Evolutionary conservation across 495 filamentous ascomycete genomes (phyloP).

Genomic region (Amphirosellinia nigrospora): DNA sequence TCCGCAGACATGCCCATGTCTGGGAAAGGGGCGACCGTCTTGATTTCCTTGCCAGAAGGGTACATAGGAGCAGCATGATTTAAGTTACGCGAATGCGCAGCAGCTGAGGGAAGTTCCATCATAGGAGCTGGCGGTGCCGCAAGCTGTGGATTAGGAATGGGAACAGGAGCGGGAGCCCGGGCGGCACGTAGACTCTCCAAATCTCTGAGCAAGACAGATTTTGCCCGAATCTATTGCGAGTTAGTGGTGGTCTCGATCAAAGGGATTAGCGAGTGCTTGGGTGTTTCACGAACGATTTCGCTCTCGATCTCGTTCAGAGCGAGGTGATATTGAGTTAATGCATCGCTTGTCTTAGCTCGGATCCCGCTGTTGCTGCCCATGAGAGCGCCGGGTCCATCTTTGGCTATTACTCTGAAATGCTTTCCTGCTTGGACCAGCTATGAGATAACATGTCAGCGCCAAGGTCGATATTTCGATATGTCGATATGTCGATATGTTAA

Average conservation of each 20-base stretch:
- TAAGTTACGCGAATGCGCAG: slow-evolving; percentile 26
- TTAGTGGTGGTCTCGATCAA: slow-evolving; percentile 27
- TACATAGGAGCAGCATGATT: slow-evolving; percentile 30
- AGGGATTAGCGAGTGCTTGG: not conserved
- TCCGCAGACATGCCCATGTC: slow-evolving; percentile 47
- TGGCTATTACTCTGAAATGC: slow-evolving; percentile 47
- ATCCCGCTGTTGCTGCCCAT: slow-evolving; percentile 38
- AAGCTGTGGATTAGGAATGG: slow-evolving; percentile 32
- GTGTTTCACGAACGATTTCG: slow-evolving; percentile 53
- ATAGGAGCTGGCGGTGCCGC: slow-evolving; percentile 49
- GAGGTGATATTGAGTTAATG: slow-evolving; percentile 52
- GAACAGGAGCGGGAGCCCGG: slow-evolving; percentile 32
- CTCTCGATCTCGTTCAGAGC: slow-evolving; percentile 58
- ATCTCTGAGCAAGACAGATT: slow-evolving; percentile 51
- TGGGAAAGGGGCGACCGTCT: slow-evolving; percentile 54
- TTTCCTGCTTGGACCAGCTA: slow-evolving; percentile 61
- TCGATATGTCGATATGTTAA: not conserved
- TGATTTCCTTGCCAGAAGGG: slow-evolving; percentile 41
- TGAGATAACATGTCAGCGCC: slow-evolving; percentile 20
- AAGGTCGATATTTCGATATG: not conserved
- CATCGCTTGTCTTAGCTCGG: slow-evolving; percentile 44
- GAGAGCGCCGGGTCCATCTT: slow-evolving; percentile 45
- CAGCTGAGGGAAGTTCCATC: slow-evolving; percentile 42
- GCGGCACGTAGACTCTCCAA: slow-evolving; percentile 46
- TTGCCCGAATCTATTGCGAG: slow-evolving; percentile 44